phyloP scores from a whole-genome alignment of 148 eudicot genomes.

The Silene uniflora region DNA sequence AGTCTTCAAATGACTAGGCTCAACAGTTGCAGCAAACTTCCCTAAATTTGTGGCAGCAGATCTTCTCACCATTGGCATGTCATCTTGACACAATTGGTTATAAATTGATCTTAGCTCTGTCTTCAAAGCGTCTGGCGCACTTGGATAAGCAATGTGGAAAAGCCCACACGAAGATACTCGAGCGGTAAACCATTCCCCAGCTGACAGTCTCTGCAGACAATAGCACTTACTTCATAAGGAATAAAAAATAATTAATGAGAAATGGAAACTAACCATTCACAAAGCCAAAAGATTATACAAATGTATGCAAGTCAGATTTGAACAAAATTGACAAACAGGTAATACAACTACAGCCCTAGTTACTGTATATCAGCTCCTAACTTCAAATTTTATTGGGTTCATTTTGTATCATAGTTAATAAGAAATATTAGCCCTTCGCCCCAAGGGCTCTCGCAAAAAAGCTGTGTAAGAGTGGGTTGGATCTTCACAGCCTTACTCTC shows the following conservation, averaged over 20 bases:
- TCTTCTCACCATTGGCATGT: constrained; percentile 99
- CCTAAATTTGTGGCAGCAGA: constrained; percentile 97
- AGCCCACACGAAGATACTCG: constrained; percentile 95
- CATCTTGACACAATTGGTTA: constrained; percentile 94
- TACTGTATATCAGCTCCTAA: too few species aligned
- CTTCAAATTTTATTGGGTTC: too few species aligned
- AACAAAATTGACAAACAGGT: too few species aligned
- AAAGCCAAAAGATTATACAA: not conserved
- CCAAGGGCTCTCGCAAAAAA: too few species aligned
- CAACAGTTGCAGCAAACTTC: constrained; percentile 94
- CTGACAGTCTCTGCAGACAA: constrained; percentile 73
- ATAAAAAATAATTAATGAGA: not conserved
- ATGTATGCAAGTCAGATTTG: too few species aligned
- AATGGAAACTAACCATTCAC: not conserved
- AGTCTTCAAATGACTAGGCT: constrained; percentile 72
- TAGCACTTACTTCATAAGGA: constrained; percentile 3
- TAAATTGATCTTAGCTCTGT: constrained; percentile 83
- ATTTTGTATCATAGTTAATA: too few species aligned
- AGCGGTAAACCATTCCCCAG: constrained; percentile 99
- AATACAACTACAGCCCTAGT: too few species aligned
- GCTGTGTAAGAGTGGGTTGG: too few species aligned
- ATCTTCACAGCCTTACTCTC: too few species aligned
- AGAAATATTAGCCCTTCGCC: too few species aligned
- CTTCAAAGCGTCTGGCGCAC: constrained; percentile 74
- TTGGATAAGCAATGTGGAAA: constrained; percentile 89